Evolutionary conservation across 352 stramenopile species (phyloP), one percentile per base, ranked within the genome.

Genomic region (Globisporangium parvum): DNA sequence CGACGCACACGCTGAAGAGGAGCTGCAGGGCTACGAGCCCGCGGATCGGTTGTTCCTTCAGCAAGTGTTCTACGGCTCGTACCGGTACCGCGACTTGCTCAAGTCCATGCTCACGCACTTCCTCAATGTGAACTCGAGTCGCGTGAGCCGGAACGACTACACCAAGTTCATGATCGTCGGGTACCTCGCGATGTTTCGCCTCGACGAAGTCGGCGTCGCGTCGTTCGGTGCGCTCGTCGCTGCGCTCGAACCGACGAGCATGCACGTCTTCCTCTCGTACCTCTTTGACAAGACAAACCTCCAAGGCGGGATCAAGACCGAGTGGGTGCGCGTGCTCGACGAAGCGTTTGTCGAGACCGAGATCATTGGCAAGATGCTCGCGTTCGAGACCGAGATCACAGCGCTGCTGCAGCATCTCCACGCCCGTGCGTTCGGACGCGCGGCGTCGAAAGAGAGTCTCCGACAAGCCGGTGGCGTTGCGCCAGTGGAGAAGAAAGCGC

Each of bases 111-210:
- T 94, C 12, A 73, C 81, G 51, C 73, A 91, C n/a, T 96, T 96
- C 35, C 85, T 94, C 53, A 80, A 88, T 51, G 70, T 80, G 23
- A 85, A 93, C 54, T 75, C 82, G 24, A 87, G 79, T 52, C 74
- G 75, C 65, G 73, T 93, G 42, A 80, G 83, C 49, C 77, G 86
- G 21, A 73, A 73, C 15, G 89, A 97, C 65, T 96, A 96, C 63
- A 96, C 85, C 20, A 87, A 92, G 62, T 96, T 96, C 60, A 86
- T 96, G 58, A 88, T 97, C 53, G 63, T 98, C 21, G 71, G 73
- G 11, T 97, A 96, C 62, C 60, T 97, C 51, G 70, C 80, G 14
- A 75, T 98, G 23, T 98, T 97, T 59, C 80, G 89, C 4, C 69
- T 97, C 1, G 74, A 96, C 8, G 88, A 97, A 55, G 70, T 98